These are phyloP conservation scores for Rubia peregrina DNA, from an alignment of 305 asterid genomes.

Conservation along the genomic window DNA sequence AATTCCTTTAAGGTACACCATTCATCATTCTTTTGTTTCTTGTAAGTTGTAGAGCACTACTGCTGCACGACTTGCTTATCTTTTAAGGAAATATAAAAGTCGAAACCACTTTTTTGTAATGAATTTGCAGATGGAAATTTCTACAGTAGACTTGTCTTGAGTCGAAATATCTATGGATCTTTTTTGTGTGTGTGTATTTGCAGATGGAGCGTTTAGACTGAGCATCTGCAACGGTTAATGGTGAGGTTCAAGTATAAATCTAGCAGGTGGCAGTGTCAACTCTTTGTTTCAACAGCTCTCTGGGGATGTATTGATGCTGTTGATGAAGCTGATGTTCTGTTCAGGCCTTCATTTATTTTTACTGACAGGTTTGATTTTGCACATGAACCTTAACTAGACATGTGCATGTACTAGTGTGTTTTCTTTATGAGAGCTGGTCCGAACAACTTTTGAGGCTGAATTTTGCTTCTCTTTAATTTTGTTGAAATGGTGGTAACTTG, in stretches of 20 bases:
- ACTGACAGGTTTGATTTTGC: slow-evolving; percentile 3
- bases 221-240: slow-evolving; percentile 14
- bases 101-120: not conserved
- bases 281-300: slow-evolving; percentile 1
- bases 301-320: slow-evolving; percentile 2
- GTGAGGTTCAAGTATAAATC: not conserved
- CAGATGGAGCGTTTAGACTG: slow-evolving; percentile 42
- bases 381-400: not conserved
- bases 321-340: slow-evolving; percentile 12
- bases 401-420: not conserved
- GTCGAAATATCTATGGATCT: not conserved
- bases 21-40: not conserved
- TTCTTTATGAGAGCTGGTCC: slow-evolving; percentile 1
- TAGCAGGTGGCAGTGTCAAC: not conserved
- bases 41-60: not conserved
- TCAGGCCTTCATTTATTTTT: not conserved
- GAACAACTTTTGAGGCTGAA: slow-evolving; percentile 6
- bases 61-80: not conserved
- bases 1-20: not conserved
- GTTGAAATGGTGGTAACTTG: not conserved
- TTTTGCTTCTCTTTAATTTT: not conserved
- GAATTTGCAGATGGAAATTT: not conserved
- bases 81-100: not conserved
- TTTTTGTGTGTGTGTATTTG: slow-evolving; percentile 1
- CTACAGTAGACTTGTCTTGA: not conserved